Base-by-base conservation (phyloP, 352 stramenopile species). In the Pythium sukuiense region DNA sequence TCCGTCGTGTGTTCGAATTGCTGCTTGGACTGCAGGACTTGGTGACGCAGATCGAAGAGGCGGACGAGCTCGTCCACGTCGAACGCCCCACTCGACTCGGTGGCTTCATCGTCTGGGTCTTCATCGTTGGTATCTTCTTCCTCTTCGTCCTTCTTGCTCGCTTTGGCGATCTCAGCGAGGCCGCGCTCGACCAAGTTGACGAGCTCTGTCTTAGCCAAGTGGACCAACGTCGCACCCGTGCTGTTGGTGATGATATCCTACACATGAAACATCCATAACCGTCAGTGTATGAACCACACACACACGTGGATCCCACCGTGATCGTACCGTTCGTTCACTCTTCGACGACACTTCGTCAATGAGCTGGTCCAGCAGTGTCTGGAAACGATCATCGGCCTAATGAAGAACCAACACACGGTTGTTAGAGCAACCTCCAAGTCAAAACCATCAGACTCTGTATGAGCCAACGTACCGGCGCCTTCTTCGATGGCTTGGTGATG, bases 1-100 rank as follows among this genome's bases (percentile, higher is more conserved):
- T 49, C 69, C 0, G 79, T 85, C 6, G 84, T 93, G 35, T 76
- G 80, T 63, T 90, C 69, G 56, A 90, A 89, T 43, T 91, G 82
- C 13, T 75, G 70, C 52, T 88, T 74, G 1, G 82, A 89, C 2
- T 83, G 87, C 37, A 93, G 63, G 55, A 93, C 87, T 37, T 90
- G 76, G 54, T 93, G 84, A 3, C 84, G 82, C 48, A 93, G 67
- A 41, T 93, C 83, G 49, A 91, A 89, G 30, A 93, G 85, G 55
- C 75, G 77, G 13, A 91, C 80, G 2, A 93, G 58, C 43, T 80
- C 82, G 29, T 89, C 84, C 18, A 91, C 76, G 63, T 86, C 84
- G 6, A 82, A 89, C 18, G 78, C 76, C 9, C 54, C 55, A 20
- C 67, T 73, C 2, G 68, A 59, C 8, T 16, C 45, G 27, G 35